Evolutionary conservation across 805 yeast species (phyloP), one percentile per base, ranked within the genome.

Genomic region (Metschnikowia lunata): DNA sequence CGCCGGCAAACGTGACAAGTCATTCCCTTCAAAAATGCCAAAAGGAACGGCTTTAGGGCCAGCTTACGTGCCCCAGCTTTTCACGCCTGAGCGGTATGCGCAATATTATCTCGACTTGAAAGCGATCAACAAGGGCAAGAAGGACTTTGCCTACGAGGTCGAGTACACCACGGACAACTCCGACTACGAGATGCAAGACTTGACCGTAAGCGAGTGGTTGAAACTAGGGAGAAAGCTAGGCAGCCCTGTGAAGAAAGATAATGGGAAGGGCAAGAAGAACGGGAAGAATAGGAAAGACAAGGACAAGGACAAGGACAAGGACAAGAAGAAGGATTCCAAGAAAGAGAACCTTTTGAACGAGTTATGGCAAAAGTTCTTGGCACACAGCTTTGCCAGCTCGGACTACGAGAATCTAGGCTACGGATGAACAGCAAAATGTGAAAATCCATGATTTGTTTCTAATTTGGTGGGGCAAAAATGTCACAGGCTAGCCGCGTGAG

Each of bases 51-150:
- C 77, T 1, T 60, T 82, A 32, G 96, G 96, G 0, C 96, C 96
- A 2, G 96, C 83, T 0, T 86, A 83, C 59, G 63, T 66, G 2
- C 77, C 82, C 1, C 95, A 87, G 65, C 58, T 80, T 29, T 85
- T 85, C 52, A 72, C 91, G 0, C 96, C 96, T 0, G 74, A 76
- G 33, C 68, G 79, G 47, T 88, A 82, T 62, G 80, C 80, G 1
- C 95, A 86, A 59, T 87, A 83, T 59, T 88, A 69, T 60, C 74
- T 82, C n/a, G 87, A 88, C 60, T 69, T 88, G 48, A 46, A 69
- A 26, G 49, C 62, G 9, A 69, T 80, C 36, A 79, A 80, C 48
- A 48, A 60, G 4, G 75, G 70, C 4, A 52, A 65, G 18, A 66
- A 72, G 51, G 60, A 69, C 13, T 84, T 86, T 51, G 66, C 61